These are phyloP conservation scores for Thelephora ganbajun DNA, from an alignment of 768 basidiomycete genomes.

Conservation along the genomic window DNA sequence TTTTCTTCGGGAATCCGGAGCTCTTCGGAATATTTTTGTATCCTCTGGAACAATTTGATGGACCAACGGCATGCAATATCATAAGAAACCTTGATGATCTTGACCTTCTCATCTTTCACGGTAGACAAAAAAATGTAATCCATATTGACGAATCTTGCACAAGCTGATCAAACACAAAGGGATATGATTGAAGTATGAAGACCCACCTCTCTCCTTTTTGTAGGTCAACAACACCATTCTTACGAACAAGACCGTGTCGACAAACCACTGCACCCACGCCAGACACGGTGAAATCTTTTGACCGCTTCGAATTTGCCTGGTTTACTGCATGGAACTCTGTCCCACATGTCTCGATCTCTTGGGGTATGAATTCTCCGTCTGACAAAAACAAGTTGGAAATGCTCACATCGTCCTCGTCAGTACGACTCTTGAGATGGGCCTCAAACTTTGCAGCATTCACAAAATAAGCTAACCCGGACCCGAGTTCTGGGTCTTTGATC, in stretches of 20 bases:
- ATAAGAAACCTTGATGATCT: slow-evolving; percentile 6
- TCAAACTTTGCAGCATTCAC: slow-evolving; percentile 12
- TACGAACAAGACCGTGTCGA: slow-evolving; percentile 12
- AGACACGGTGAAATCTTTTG: slow-evolving; percentile 4
- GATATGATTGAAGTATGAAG: too few species aligned
- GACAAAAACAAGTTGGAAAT: background rate
- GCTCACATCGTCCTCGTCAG: slow-evolving; percentile 11
- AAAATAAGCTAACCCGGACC: slow-evolving; percentile 14
- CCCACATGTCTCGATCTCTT: slow-evolving; percentile 6
- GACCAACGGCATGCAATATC: slow-evolving; percentile 14
- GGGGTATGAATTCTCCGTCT: too few species aligned
- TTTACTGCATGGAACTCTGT: slow-evolving; percentile 8
- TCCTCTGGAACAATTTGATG: too few species aligned
- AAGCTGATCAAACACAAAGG: too few species aligned
- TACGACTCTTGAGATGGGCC: slow-evolving; percentile 6
- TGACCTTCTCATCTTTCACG: background rate
- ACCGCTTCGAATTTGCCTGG: slow-evolving; percentile 6
- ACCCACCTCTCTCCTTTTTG: slow-evolving; percentile 11
- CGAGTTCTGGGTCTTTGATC: slow-evolving; percentile 10
- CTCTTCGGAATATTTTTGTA: too few species aligned
- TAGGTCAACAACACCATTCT: slow-evolving; percentile 13
- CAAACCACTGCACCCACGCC: slow-evolving; percentile 9
- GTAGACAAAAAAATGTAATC: slow-evolving; percentile 10
- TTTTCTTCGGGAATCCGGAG: too few species aligned
- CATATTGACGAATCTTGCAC: slow-evolving; percentile 9